Conservation (phyloP, 768 basidiomycete genomes). For the Mycena venus region DNA sequence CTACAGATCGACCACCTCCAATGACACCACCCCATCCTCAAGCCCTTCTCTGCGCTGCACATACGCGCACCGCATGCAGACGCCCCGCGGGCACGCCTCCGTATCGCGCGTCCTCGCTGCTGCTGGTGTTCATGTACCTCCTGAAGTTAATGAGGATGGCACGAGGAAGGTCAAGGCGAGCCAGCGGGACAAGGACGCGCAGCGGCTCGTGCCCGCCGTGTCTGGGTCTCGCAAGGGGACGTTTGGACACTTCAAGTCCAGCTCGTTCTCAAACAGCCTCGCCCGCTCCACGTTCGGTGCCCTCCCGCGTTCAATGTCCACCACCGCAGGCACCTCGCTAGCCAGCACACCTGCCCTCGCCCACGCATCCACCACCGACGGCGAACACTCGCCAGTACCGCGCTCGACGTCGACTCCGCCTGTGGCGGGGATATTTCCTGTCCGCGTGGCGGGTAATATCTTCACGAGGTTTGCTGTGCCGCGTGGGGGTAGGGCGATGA, state of each 20-base stretch:
- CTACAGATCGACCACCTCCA: background rate
- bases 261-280: no score
- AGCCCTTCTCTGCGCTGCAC: conserved; percentile 60
- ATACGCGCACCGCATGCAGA: conserved; percentile 90
- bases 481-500: conserved; percentile 1
- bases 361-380: no score
- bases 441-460: background rate
- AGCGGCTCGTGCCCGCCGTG: background rate
- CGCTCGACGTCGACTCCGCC: conserved; percentile 25
- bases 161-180: no score
- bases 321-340: no score
- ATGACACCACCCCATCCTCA: background rate
- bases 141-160: background rate
- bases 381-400: background rate
- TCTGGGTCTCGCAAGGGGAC: no score
- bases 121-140: conserved; percentile 53
- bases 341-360: background rate
- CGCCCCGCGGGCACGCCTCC: conserved; percentile 78
- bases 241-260: no score
- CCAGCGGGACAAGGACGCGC: background rate
- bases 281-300: no score
- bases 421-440: background rate
- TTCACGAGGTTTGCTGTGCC: conserved; percentile 27
- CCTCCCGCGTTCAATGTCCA: conserved; percentile 11
- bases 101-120: conserved; percentile 76